Base-by-base conservation (phyloP, 2,329 filamentous ascomycete genomes). In the Aspergillus japonicus region DNA sequence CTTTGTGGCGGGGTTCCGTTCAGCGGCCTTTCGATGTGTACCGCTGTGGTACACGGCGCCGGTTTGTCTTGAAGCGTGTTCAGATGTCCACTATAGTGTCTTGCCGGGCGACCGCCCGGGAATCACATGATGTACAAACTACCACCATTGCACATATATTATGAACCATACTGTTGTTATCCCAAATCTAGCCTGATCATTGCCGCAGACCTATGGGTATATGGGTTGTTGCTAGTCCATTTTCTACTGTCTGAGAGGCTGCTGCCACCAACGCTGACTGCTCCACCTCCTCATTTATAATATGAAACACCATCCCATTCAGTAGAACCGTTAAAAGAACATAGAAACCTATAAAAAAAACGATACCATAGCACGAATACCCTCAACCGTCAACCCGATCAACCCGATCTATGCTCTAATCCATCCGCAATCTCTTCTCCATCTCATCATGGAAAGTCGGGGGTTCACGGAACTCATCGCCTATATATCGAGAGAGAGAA, bases 361-460 rank as follows among this genome's bases (percentile, higher is more conserved):
- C 4, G 4, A 42, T 42, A 42, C 16, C 39, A n/a, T n/a, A 42
- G 39, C 39, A 42, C 16, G 16, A n/a, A n/a, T 14, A 16, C 39
- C 39, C 14, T n/a, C 39, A 42, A 35, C 39, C 39, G 16, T 19
- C 19, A 19, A 8, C 39, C 39, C 6, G 29, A 31, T 24, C 24
- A 23, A 54, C 16, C 42, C n/a, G n/a, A 49, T n/a, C 50, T 49
- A 24, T 21, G 58, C 54, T 65, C 66, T 68, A 77, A 59, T 78
- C 82, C 86, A 97, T 96, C 83, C 88, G 90, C 77, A 96, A 81
- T 84, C 92, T 91, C 78, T 86, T 85, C 87, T 97, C 94, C 87
- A 97, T 92, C 85, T 98, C 94, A 59, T 91, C 89, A 70, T 97
- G 92, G 78, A 97, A 88, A 56, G 88, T 86, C 24, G 88, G 85